Percentiles rank a stretch among this genome's conserved stretches.
These are phyloP conservation scores for Blumeriella jaapii DNA, from an alignment of 2,329 filamentous ascomycete species.

Conservation along the genomic window DNA sequence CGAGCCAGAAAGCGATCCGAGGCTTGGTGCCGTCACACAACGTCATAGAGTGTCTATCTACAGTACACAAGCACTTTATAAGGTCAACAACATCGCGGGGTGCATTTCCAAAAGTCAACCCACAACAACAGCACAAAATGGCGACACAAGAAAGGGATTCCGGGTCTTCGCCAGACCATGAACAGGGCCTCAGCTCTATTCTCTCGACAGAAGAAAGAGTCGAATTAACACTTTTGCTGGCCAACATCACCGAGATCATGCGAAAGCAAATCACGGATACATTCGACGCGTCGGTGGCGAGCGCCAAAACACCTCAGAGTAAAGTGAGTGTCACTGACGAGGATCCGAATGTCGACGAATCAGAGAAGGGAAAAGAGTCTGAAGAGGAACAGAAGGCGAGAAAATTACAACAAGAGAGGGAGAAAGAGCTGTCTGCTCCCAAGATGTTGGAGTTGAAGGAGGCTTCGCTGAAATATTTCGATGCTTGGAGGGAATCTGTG, in stretches of 20 bases:
- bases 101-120: not conserved
- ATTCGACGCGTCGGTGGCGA: constrained; percentile 33
- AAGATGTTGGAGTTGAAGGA: constrained; percentile 55
- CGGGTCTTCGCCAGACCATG: constrained; percentile 11
- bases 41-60: not conserved
- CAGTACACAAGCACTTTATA: not conserved
- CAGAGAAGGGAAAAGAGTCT: constrained; percentile 22
- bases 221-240: constrained; percentile 41
- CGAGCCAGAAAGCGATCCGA: not conserved
- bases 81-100: not conserved
- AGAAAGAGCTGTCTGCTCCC: constrained; percentile 38
- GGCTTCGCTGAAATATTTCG: constrained; percentile 59
- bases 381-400: constrained; percentile 25
- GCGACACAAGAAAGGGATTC: constrained; percentile 11
- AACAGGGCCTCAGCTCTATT: constrained; percentile 23
- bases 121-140: constrained; percentile 10
- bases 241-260: constrained; percentile 43
- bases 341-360: constrained; percentile 28
- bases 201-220: constrained; percentile 24
- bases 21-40: not conserved
- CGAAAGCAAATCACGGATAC: constrained; percentile 38
- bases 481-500: constrained; percentile 67
- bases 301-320: constrained; percentile 21
- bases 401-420: constrained; percentile 27
- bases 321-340: constrained; percentile 26